Percentiles rank a stretch among this genome's conserved stretches.
phyloP scores from a whole-genome alignment of 805 yeast species.

The Yarrowia deformans region DNA sequence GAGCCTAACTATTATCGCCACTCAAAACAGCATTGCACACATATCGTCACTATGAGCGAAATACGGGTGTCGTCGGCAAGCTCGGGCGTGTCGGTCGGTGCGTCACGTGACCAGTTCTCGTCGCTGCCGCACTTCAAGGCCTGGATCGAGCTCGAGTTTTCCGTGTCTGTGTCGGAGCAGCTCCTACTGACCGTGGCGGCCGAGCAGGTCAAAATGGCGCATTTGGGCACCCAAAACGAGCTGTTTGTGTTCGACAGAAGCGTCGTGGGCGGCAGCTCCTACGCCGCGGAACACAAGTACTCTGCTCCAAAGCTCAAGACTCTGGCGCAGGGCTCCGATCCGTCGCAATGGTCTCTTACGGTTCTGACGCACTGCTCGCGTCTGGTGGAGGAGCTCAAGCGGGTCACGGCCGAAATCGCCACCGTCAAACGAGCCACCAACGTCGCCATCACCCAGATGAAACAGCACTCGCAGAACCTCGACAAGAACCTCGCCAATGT shows the following conservation, averaged over 20 bases:
- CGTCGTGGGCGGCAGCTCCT: neutral
- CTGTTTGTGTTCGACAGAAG: constrained; percentile 33
- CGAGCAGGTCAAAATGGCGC: constrained; percentile 24
- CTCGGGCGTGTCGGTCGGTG: constrained; percentile 1
- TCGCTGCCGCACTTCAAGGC: constrained; percentile 31
- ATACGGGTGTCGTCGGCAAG: constrained; percentile 14
- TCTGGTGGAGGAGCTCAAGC: constrained; percentile 14
- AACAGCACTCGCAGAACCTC: constrained; percentile 9
- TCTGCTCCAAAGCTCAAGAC: neutral
- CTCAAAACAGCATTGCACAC: neutral
- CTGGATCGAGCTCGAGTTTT: constrained; percentile 30
- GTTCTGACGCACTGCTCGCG: constrained; percentile 5
- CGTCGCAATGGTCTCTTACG: constrained; percentile 18
- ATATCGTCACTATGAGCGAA: constrained; percentile 12
- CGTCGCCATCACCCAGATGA: constrained; percentile 27
- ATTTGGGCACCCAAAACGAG: constrained; percentile 14
- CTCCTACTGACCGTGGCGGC: constrained; percentile 12
- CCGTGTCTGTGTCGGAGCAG: constrained; percentile 18
- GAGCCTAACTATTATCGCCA: neutral
- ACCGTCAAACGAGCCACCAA: constrained; percentile 18
- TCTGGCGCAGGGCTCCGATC: neutral
- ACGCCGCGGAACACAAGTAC: neutral
- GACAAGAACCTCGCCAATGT: constrained; percentile 19
- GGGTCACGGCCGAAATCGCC: neutral
- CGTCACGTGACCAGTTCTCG: constrained; percentile 18